phyloP scores from a whole-genome alignment of 2,329 filamentous ascomycete genomes.

The Aureobasidium sp. region DNA sequence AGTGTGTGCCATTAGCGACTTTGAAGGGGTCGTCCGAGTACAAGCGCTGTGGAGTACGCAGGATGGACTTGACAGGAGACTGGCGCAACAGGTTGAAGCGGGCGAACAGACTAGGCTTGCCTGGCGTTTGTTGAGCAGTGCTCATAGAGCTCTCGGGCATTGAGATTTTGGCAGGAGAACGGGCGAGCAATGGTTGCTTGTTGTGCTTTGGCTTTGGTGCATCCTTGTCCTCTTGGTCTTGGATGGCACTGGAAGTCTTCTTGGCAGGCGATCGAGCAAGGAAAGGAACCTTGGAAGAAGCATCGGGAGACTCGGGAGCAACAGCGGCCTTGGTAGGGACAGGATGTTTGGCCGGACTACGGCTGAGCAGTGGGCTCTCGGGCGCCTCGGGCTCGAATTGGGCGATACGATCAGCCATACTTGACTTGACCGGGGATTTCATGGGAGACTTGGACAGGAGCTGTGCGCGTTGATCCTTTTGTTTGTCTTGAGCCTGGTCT shows the following conservation, averaged over 20 bases:
- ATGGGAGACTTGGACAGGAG: conserved; percentile 11
- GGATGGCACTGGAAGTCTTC: not conserved
- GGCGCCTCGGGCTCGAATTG: conserved; percentile 7
- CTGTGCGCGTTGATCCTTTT: not conserved
- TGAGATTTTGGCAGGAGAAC: conserved; percentile 13
- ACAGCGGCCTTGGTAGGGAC: conserved; percentile 15
- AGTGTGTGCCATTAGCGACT: conserved; percentile 51
- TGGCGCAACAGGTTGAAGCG: conserved; percentile 41
- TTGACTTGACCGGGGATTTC: conserved; percentile 14
- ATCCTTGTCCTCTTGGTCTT: not conserved
- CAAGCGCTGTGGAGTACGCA: conserved; percentile 50
- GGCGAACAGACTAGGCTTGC: conserved; percentile 28
- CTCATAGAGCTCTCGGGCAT: conserved; percentile 1
- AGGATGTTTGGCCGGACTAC: conserved; percentile 18
- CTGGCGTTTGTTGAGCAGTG: conserved; percentile 22
- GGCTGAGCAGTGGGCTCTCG: conserved; percentile 20
- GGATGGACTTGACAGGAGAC: conserved; percentile 51
- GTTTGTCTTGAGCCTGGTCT: not conserved
- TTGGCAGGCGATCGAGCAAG: conserved; percentile 26
- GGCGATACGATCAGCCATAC: conserved; percentile 7
- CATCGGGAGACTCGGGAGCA: conserved; percentile 14
- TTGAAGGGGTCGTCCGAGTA: conserved; percentile 52
- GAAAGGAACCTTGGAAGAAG: conserved; percentile 19
- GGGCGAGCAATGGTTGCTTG: conserved; percentile 14
- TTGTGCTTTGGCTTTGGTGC: not conserved